Conservation (phyloP, 805 yeast genomes). For the Metschnikowia corniflorae region DNA sequence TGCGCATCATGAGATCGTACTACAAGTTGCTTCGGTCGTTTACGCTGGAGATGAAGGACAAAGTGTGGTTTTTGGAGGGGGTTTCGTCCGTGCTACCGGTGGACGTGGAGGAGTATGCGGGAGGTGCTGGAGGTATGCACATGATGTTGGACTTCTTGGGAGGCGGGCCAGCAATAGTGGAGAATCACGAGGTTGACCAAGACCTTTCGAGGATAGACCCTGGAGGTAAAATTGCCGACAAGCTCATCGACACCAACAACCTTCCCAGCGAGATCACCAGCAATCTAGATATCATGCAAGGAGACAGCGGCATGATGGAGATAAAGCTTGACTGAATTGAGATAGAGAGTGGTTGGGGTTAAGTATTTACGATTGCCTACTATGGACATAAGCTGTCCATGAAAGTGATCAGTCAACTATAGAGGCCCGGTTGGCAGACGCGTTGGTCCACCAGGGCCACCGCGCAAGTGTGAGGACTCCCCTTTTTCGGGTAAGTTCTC, state of each 20-base stretch:
- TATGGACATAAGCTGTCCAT: too few relatives aligned
- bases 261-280: constrained; percentile 55
- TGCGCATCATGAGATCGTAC: constrained; percentile 87
- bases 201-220: constrained; percentile 42
- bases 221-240: constrained; percentile 41
- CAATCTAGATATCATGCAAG: constrained; percentile 49
- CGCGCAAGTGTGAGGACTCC: constrained; percentile 2
- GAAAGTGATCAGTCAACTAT: too few relatives aligned
- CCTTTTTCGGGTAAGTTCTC: constrained; percentile 7
- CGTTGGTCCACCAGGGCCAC: too few relatives aligned
- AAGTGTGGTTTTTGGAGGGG: constrained; percentile 93
- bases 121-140: constrained; percentile 85
- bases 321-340: constrained; percentile 25
- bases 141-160: constrained; percentile 88
- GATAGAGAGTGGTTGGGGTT: not conserved
- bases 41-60: constrained; percentile 82
- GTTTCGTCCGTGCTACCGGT: constrained; percentile 76
- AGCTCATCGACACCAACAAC: constrained; percentile 51
- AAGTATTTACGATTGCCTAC: too few relatives aligned
- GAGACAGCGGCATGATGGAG: constrained; percentile 40
- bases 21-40: constrained; percentile 77
- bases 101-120: constrained; percentile 86
- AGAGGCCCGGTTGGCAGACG: too few relatives aligned
- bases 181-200: constrained; percentile 36
- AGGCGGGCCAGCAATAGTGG: constrained; percentile 50